Percentiles rank a stretch among this genome's conserved stretches.
These are phyloP conservation scores for Dillenia suffruticosa DNA, from an alignment of 164 flowering plant species.

Conservation along the genomic window DNA sequence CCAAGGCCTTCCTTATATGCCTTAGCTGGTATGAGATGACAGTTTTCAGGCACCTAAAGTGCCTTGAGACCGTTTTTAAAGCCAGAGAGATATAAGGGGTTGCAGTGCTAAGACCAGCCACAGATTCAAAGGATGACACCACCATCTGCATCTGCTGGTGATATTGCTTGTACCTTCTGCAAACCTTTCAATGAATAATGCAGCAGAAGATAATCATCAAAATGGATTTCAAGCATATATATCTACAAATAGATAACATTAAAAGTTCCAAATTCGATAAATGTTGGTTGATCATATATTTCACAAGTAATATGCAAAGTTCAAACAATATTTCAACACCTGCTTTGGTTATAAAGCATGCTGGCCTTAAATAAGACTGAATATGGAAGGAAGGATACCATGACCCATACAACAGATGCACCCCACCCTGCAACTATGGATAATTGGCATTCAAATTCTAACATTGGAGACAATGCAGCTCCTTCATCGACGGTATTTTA, in stretches of 20 bases:
- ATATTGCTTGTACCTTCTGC: constrained; percentile 71
- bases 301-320: too few relatives aligned
- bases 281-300: too few relatives aligned
- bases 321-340: too few relatives aligned
- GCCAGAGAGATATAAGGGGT: constrained; percentile 69
- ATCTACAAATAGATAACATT: neutral
- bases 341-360: too few relatives aligned
- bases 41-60: constrained; percentile 53
- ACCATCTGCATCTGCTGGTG: constrained; percentile 87
- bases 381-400: too few relatives aligned
- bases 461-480: too few relatives aligned
- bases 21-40: constrained; percentile 63
- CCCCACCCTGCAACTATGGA: too few relatives aligned
- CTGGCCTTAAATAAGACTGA: too few relatives aligned
- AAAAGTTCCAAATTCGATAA: too few relatives aligned
- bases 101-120: constrained; percentile 74
- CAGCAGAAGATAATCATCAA: constrained; percentile 1
- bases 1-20: constrained; percentile 34
- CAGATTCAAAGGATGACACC: constrained; percentile 77
- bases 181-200: constrained; percentile 38
- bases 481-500: too few relatives aligned
- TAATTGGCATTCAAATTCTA: too few relatives aligned
- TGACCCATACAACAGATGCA: too few relatives aligned
- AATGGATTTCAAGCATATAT: neutral
- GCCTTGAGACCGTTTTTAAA: constrained; percentile 51